A percentile compares a stretch with the other conserved stretches of the same genome.
These are phyloP conservation scores for Plasmodium sp. DNA, from an alignment of 169 alveolate genomes.

Conservation along the genomic window DNA sequence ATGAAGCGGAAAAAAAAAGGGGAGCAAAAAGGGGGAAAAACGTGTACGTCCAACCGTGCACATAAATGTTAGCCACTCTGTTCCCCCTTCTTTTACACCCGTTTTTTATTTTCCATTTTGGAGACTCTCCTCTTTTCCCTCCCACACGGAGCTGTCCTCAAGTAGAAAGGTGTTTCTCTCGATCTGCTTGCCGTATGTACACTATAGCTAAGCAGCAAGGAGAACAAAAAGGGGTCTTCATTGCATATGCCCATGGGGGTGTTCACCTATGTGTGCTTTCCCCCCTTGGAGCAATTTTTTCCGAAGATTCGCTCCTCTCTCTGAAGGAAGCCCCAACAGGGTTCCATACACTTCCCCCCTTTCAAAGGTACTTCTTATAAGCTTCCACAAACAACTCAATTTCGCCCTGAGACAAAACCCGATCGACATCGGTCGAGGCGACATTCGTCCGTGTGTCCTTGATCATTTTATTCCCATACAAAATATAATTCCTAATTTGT, in stretches of 20 bases:
- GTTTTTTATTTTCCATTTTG: not conserved
- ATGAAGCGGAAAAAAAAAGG: not conserved
- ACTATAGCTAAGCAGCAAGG: not conserved
- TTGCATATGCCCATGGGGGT: not conserved
- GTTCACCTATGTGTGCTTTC: not conserved
- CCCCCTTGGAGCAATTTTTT: not conserved
- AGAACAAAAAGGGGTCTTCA: not conserved
- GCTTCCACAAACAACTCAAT: conserved; percentile 61
- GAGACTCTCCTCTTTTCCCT: not conserved
- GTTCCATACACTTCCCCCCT: not conserved
- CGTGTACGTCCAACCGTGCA: not conserved
- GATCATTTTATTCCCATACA: conserved; percentile 71
- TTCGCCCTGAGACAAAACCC: conserved; percentile 60
- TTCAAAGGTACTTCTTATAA: conserved; percentile 33
- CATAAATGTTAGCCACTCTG: not conserved
- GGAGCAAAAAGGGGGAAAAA: not conserved
- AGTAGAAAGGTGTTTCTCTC: not conserved
- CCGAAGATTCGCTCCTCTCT: not conserved
- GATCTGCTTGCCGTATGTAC: not conserved
- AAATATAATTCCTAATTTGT: conserved; percentile 67
- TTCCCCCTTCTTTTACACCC: not conserved
- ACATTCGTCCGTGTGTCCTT: conserved; percentile 56
- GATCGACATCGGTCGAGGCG: conserved; percentile 45
- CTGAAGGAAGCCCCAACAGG: not conserved
- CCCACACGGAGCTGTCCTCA: not conserved